Base-by-base conservation (phyloP, 352 stramenopile genomes). In the Pythium dissotocum region DNA sequence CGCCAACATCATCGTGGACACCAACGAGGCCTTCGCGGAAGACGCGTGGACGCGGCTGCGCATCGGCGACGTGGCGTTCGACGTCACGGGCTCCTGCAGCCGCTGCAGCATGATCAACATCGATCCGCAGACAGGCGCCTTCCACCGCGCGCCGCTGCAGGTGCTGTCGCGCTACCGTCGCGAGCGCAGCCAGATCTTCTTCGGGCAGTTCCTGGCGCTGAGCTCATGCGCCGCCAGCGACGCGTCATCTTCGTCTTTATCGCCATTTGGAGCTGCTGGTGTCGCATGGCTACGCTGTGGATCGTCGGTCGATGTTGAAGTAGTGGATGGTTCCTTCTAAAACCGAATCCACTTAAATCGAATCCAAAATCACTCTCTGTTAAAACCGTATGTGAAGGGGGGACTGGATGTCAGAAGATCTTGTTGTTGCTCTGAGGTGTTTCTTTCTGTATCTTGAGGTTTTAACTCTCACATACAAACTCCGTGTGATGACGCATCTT, bases 91-190 rank as follows among this genome's bases (percentile, higher is more conserved):
- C 4, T 81, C 84, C 21, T 95, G 85, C 70, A 82, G 76, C 26
- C 87, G 89, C 61, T 97, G 88, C 66, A 83, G 74, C 40, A 89
- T 94, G 76, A 85, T 95, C 69, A 95, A 96, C 60, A 78, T 97
- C 57, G 80, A 97, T 67, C 88, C 77, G 32, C 67, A 71, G 51
- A 94, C 83, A 6, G 84, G 85, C 8, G 69, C 73, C 18, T 90
- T 86, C 63, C 58, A 73, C 48, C 67, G 76, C 16, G 77, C 75
- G 61, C 85, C 80, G 21, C 77, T 97, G 48, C 84, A 91, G 61
- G 77, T 85, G 35, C 81, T 97, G 6, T 87, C 87, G 21, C 80
- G 65, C 60, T 95, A 91, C 73, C 80, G 87, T 2, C 79, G 88
- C 28, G 72, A 94, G 59, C 79, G 77, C 57, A 88, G 76, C 58